These are phyloP conservation scores for Elaeagnus macrophylla DNA, from an alignment of 306 rosid species.

Conservation along the genomic window DNA sequence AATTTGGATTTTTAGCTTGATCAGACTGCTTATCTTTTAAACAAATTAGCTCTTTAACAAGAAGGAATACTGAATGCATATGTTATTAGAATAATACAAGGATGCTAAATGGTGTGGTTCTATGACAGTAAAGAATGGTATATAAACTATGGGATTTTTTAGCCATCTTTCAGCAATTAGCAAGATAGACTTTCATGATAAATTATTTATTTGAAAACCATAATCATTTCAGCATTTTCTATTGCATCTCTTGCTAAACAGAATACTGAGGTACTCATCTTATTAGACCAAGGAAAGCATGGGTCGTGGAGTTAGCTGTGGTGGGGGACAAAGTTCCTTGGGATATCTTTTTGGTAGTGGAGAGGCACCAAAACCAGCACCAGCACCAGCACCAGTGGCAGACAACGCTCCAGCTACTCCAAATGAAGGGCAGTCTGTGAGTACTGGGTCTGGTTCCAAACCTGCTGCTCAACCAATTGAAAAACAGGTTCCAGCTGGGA, in stretches of 20 bases:
- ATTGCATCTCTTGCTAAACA: conserved; percentile 20
- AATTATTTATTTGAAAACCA: conserved; percentile 8
- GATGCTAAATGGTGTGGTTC: no score
- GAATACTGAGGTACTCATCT: conserved; percentile 19
- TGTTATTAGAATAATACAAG: no score
- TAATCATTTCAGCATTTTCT: neutral
- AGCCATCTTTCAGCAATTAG: no score
- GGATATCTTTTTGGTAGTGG: conserved; percentile 95
- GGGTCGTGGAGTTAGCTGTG: conserved; percentile 99
- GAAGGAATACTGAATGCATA: no score
- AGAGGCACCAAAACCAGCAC: conserved; percentile 68
- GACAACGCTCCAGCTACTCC: conserved; percentile 34
- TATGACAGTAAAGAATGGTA: no score
- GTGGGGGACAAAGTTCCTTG: conserved; percentile 97
- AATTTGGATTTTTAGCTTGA: no score
- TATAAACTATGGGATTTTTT: no score
- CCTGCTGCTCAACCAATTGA: conserved; percentile 46
- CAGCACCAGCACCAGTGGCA: conserved; percentile 27
- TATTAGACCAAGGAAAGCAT: conserved; percentile 37
- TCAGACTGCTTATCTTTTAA: no score
- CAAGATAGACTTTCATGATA: no score
- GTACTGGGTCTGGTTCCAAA: conserved; percentile 45
- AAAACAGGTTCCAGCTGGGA: conserved; percentile 85
- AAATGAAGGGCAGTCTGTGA: conserved; percentile 34
- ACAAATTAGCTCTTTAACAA: no score